These are phyloP conservation scores for Euphorbia pulcherrima DNA, from an alignment of 345 rosid species.

Conservation along the genomic window DNA sequence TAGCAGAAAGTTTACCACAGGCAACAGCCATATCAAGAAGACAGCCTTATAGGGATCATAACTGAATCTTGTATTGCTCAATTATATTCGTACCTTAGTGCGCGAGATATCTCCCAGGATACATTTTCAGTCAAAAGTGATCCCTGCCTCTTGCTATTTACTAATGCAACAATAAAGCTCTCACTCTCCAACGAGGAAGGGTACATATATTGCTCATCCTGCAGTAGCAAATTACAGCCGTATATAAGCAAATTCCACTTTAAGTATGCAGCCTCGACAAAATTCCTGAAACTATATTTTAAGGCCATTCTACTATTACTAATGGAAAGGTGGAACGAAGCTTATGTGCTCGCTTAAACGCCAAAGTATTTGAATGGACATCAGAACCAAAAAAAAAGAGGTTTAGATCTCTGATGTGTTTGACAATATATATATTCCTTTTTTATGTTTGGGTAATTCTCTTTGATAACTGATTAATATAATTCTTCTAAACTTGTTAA, in stretches of 20 bases:
- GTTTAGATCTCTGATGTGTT: neutral
- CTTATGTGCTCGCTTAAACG: too few relatives aligned
- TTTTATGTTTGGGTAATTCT: neutral
- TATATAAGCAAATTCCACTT: neutral
- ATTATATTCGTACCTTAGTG: slow-evolving; percentile 39
- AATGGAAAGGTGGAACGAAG: too few relatives aligned
- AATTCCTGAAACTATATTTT: neutral
- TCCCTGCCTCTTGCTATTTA: slow-evolving; percentile 39
- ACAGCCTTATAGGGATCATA: too few relatives aligned
- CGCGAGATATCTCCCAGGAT: slow-evolving; percentile 85
- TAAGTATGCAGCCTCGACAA: neutral
- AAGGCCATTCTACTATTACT: neutral
- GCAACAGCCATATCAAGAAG: too few relatives aligned
- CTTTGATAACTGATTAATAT: neutral
- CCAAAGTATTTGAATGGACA: too few relatives aligned
- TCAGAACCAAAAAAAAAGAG: too few relatives aligned
- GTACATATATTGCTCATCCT: slow-evolving; percentile 88
- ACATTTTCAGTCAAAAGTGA: slow-evolving; percentile 23
- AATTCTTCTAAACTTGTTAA: too few relatives aligned
- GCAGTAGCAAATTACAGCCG: slow-evolving; percentile 17
- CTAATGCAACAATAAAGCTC: slow-evolving; percentile 67
- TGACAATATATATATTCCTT: neutral
- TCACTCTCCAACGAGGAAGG: slow-evolving; percentile 74
- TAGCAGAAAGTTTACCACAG: too few relatives aligned
- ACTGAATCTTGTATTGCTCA: too few relatives aligned